A percentile compares a stretch with the other conserved stretches of the same genome.
phyloP scores from a whole-genome alignment of 257 asterid genomes.

The Buddleja alternifolia region DNA sequence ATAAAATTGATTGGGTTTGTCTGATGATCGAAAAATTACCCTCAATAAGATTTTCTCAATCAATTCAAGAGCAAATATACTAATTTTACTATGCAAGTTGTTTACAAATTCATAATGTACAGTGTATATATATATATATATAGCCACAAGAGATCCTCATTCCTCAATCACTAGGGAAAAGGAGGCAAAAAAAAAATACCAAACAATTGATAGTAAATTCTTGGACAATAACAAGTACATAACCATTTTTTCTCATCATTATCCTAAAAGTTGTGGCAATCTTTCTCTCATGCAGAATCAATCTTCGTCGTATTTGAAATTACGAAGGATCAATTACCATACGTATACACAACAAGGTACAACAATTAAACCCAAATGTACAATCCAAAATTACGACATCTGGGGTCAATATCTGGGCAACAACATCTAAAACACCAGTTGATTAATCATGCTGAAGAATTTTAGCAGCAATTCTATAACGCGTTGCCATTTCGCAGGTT shows the following conservation, averaged over 20 bases:
- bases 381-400: constrained; percentile 19
- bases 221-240: constrained; percentile 6
- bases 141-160: too few relatives aligned
- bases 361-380: constrained; percentile 24
- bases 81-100: too few relatives aligned
- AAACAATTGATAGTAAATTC: not conserved
- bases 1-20: too few relatives aligned
- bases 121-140: too few relatives aligned
- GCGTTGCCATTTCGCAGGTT: constrained; percentile 44
- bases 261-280: constrained; percentile 1
- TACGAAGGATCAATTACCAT: constrained; percentile 12
- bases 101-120: too few relatives aligned
- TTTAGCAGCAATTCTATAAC: not conserved
- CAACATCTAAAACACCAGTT: not conserved
- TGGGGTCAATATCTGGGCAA: not conserved
- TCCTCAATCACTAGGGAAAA: too few relatives aligned
- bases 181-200: too few relatives aligned
- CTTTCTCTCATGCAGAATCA: constrained; percentile 16
- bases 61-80: too few relatives aligned
- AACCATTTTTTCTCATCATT: constrained; percentile 21
- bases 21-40: too few relatives aligned
- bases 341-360: constrained; percentile 25
- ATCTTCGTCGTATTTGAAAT: constrained; percentile 13
- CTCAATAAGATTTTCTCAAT: too few relatives aligned
- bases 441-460: not conserved